Percentiles rank a stretch among this genome's conserved stretches.
Evolutionary conservation across 129 eudicot species (phyloP).

Genomic region (Smallanthus sonchifolius): DNA sequence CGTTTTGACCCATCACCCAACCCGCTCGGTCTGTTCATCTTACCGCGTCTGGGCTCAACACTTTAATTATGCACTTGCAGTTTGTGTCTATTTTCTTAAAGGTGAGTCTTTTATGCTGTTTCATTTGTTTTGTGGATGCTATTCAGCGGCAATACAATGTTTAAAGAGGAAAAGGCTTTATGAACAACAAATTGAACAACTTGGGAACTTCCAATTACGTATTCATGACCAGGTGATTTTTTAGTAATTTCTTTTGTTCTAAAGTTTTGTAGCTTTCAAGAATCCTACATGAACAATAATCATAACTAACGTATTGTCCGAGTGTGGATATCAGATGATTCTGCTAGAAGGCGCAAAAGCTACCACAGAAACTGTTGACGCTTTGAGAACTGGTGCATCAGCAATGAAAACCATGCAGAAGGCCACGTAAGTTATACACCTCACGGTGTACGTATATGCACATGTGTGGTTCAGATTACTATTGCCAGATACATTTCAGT

Average conservation of each 20-base stretch:
- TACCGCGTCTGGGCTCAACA: no score
- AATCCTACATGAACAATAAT: neutral
- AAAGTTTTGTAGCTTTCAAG: neutral
- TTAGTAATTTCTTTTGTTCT: neutral
- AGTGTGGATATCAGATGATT: slow-evolving; percentile 23
- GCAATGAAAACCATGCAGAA: no score
- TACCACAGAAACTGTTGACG: no score
- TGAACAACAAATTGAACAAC: slow-evolving; percentile 47
- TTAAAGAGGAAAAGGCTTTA: slow-evolving; percentile 37
- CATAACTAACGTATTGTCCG: neutral
- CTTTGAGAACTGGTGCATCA: no score
- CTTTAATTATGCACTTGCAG: neutral
- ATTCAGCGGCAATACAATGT: slow-evolving; percentile 45
- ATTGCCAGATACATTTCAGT: no score
- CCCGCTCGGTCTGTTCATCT: no score
- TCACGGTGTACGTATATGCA: no score
- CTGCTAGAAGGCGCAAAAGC: no score
- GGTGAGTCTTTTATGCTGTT: neutral
- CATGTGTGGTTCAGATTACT: no score
- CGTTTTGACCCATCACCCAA: no score
- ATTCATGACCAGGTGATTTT: slow-evolving; percentile 40
- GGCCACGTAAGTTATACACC: no score
- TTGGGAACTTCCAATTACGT: slow-evolving; percentile 14
- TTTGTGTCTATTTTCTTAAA: neutral
- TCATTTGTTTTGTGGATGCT: neutral